Evolutionary conservation across 805 yeast species (phyloP), one percentile per base, ranked within the genome.

Genomic region (Candida michaelii): DNA sequence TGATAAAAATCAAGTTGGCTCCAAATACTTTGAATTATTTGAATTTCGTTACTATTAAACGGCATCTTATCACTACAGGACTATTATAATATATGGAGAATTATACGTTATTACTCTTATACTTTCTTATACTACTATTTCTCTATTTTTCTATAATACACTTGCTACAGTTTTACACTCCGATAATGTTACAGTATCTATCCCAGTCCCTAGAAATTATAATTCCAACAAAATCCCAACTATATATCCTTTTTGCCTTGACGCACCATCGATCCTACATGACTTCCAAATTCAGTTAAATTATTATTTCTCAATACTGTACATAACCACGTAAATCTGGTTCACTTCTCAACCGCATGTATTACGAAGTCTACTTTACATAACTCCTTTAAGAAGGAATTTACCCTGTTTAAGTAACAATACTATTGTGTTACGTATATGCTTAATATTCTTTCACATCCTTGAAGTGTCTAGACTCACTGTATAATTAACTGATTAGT

Each of bases 11-110:
- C 36, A n/a, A 43, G n/a, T n/a, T 23, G 12, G n/a, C 24, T 38
- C 46, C 46, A 43, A 11, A 38, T 27, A 13, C 19, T 16, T 43
- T 43, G 42, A 17, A 41, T 23, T 5, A 27, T 41, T 24, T 18
- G 18, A 34, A 31, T 15, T 35, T 40, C 43, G 9, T 35, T 35
- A 34, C 14, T 7, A 17, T 15, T 39, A 15, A 39, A 27, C 9
- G 31, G n/a, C 16, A 12, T 29, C 41, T 27, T 38, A 21, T 21
- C 23, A 21, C 23, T 21, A 21, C n/a, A n/a, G n/a, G n/a, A n/a
- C n/a, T n/a, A n/a, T n/a, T n/a, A n/a, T n/a, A n/a, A 21, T 21
- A 21, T 21, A 21, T 21, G 23, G 23, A 21, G n/a, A n/a, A n/a
- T n/a, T n/a, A n/a, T n/a, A n/a, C n/a, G n/a, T n/a, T n/a, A n/a